Evolutionary conservation across 1,139 yeast species (phyloP).

Genomic region (Geotrichum australiense): DNA sequence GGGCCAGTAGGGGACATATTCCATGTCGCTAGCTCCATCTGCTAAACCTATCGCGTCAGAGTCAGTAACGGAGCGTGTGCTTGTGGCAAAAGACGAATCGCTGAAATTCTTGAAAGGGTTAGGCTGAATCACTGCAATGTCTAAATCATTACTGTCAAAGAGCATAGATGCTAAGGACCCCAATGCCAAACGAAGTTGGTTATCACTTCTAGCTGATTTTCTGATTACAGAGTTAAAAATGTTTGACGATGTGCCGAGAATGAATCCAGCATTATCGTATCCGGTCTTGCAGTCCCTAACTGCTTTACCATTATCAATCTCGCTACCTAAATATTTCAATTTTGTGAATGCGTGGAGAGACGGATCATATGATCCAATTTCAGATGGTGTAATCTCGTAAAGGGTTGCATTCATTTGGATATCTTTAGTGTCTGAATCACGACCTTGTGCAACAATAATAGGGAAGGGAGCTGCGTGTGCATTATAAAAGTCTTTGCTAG

Average conservation of each 20-base stretch:
- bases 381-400: slow-evolving; percentile 75
- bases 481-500: slow-evolving; percentile 44
- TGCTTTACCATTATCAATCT: slow-evolving; percentile 48
- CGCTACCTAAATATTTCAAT: slow-evolving; percentile 65
- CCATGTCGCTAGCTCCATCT: slow-evolving; percentile 85
- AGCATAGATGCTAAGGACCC: slow-evolving; percentile 10
- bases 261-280: slow-evolving; percentile 66
- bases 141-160: slow-evolving; percentile 37
- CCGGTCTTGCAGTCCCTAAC: slow-evolving; percentile 43
- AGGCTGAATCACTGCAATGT: slow-evolving; percentile 59
- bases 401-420: slow-evolving; percentile 60
- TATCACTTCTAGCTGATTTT: slow-evolving; percentile 21
- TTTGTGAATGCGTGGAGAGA: slow-evolving; percentile 60
- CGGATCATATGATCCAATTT: slow-evolving; percentile 88
- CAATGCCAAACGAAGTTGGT: slow-evolving; percentile 16
- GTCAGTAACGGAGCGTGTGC: slow-evolving; percentile 26
- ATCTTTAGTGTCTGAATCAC: slow-evolving; percentile 50
- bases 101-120: slow-evolving; percentile 52
- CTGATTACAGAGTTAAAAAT: slow-evolving; percentile 49
- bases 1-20: slow-evolving; percentile 75
- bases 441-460: slow-evolving; percentile 66
- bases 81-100: background rate
- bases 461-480: slow-evolving; percentile 76
- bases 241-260: slow-evolving; percentile 68
- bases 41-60: slow-evolving; percentile 52